These are phyloP conservation scores for Corynespora cassiicola DNA, from an alignment of 2,329 filamentous ascomycete species.

Conservation along the genomic window DNA sequence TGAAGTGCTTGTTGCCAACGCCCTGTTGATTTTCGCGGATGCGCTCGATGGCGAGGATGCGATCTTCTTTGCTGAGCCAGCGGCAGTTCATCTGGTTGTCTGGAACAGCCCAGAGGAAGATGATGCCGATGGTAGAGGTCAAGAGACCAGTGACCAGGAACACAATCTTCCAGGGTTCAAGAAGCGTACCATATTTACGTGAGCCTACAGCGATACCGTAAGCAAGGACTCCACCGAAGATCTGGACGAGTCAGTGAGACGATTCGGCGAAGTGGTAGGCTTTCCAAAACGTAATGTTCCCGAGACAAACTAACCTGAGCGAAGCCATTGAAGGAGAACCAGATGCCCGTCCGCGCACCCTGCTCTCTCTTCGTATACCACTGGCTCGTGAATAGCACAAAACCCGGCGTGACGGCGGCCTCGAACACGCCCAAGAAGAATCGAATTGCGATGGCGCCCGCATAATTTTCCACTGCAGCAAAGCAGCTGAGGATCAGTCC, in stretches of 20 bases:
- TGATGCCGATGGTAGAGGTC: conserved; percentile 48
- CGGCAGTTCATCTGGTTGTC: conserved; percentile 67
- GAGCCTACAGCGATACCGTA: conserved; percentile 68
- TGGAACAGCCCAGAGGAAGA: conserved; percentile 57
- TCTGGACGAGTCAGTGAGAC: conserved; percentile 42
- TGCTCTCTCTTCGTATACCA: conserved; percentile 78
- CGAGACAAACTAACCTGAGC: conserved; percentile 48
- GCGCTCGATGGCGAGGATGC: conserved; percentile 71
- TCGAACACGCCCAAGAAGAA: conserved; percentile 75
- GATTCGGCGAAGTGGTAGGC: not conserved
- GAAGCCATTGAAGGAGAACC: conserved; percentile 73
- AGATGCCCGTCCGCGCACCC: conserved; percentile 66
- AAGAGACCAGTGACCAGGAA: conserved; percentile 55
- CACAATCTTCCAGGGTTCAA: conserved; percentile 71
- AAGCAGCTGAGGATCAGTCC: conserved; percentile 67
- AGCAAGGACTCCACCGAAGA: conserved; percentile 67
- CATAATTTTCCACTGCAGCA: conserved; percentile 66
- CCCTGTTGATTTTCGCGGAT: conserved; percentile 79
- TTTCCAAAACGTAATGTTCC: not conserved
- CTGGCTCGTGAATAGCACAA: conserved; percentile 71
- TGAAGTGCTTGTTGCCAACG: conserved; percentile 73
- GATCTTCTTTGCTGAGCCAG: conserved; percentile 71
- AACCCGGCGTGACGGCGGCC: conserved; percentile 71
- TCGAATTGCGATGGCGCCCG: conserved; percentile 67
- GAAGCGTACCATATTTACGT: conserved; percentile 59